phyloP scores from a whole-genome alignment of 2,329 filamentous ascomycete species.

The Metarhizium anisopliae region DNA sequence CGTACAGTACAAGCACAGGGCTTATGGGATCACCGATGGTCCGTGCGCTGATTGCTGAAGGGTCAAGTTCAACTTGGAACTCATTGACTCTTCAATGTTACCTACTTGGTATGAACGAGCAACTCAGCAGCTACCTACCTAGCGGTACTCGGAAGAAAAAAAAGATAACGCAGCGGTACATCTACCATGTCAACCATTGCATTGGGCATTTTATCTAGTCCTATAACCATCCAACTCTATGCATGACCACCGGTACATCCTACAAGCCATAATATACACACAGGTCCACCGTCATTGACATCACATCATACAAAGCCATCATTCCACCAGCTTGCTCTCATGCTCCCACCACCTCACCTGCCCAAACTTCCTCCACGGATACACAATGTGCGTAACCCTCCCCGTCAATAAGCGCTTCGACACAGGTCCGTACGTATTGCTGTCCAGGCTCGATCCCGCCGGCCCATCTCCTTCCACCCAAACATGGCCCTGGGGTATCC shows the following conservation, averaged over 20 bases:
- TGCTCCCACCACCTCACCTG: constrained; percentile 50
- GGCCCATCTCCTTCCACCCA: constrained; percentile 92
- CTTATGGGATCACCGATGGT: too few relatives aligned
- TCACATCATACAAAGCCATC: background rate
- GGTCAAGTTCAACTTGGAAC: too few relatives aligned
- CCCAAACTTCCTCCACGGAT: constrained; percentile 54
- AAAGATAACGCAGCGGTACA: too few relatives aligned
- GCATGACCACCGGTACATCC: background rate
- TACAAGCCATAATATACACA: too few relatives aligned
- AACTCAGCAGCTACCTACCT: too few relatives aligned
- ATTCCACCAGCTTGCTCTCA: constrained; percentile 14
- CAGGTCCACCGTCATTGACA: too few relatives aligned
- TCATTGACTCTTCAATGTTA: too few relatives aligned
- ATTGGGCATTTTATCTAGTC: background rate
- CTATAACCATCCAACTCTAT: background rate
- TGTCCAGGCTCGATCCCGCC: constrained; percentile 64
- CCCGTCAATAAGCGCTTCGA: constrained; percentile 68
- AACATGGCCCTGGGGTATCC: constrained; percentile 74
- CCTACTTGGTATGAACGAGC: too few relatives aligned
- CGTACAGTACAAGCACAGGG: background rate
- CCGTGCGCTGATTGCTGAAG: too few relatives aligned
- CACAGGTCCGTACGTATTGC: constrained; percentile 83
- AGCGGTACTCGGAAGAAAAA: too few relatives aligned
- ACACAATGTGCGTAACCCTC: constrained; percentile 62
- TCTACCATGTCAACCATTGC: background rate